Evolutionary conservation across 805 yeast species (phyloP).

Genomic region (Yarrowia sp.): DNA sequence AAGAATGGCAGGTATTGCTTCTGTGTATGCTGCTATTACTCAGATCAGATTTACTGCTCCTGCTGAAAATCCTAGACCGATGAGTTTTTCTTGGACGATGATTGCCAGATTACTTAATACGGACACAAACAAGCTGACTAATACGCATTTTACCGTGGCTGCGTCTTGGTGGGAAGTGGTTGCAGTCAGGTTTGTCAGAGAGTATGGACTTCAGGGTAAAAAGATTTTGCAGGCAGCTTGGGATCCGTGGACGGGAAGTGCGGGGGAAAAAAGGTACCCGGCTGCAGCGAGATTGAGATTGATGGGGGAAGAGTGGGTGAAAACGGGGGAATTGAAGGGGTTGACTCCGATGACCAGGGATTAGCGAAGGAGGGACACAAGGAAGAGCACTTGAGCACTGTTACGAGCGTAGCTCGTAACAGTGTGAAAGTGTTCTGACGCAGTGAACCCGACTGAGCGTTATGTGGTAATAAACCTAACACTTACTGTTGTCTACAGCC

Average conservation of each 20-base stretch:
- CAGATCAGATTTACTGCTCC: constrained; percentile 43
- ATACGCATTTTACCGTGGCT: constrained; percentile 67
- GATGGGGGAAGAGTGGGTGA: constrained; percentile 75
- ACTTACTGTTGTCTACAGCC: too few relatives aligned
- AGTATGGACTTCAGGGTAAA: constrained; percentile 66
- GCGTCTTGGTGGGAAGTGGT: constrained; percentile 93
- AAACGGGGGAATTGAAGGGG: constrained; percentile 44
- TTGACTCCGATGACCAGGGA: constrained; percentile 28
- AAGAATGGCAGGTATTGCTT: constrained; percentile 79
- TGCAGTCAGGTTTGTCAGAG: constrained; percentile 52
- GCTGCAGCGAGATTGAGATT: constrained; percentile 77
- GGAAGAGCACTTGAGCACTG: background rate
- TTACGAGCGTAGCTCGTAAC: background rate
- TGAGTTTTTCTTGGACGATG: constrained; percentile 62
- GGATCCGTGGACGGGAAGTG: constrained; percentile 52
- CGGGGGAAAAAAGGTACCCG: constrained; percentile 55
- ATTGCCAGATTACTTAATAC: constrained; percentile 68
- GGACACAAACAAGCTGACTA: constrained; percentile 49
- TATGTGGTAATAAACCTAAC: too few relatives aligned
- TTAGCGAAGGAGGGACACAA: background rate
- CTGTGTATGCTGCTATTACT: constrained; percentile 75
- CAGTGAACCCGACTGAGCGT: too few relatives aligned
- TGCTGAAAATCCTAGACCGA: constrained; percentile 49
- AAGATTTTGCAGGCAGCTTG: constrained; percentile 56
- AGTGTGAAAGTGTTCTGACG: too few relatives aligned